Evolutionary conservation across 2,329 filamentous ascomycete species (phyloP).

Genomic region (Tympanopsis confertula): DNA sequence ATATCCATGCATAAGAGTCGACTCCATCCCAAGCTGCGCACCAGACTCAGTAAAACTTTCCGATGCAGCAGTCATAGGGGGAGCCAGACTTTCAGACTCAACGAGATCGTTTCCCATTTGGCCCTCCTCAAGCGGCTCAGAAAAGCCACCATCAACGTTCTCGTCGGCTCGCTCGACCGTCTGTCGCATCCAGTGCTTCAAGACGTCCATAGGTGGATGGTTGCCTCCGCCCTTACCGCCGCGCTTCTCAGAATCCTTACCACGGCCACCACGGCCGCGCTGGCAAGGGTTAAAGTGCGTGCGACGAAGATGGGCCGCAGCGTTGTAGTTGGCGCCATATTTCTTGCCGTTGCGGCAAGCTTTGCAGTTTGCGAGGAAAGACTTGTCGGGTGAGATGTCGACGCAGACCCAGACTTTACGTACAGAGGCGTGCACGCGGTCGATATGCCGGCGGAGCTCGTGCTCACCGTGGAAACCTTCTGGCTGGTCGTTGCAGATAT

Average conservation of each 20-base stretch:
- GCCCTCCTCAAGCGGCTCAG: no score
- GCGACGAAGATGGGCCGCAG: conserved; percentile 53
- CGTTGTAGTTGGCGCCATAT: conserved; percentile 60
- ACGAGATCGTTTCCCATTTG: no score
- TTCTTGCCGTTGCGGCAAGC: conserved; percentile 49
- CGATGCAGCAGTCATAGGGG: no score
- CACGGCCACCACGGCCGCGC: conserved; percentile 32
- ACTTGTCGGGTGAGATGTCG: conserved; percentile 40
- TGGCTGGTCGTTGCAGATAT: conserved; percentile 43
- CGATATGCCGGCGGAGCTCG: conserved; percentile 39
- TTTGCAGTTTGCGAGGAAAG: conserved; percentile 52
- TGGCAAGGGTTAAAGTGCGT: conserved; percentile 55
- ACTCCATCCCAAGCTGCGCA: no score
- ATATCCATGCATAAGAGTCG: no score
- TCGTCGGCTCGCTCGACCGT: conserved; percentile 32
- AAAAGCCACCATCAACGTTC: no score
- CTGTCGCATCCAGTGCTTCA: conserved; percentile 50
- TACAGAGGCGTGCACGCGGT: conserved; percentile 40
- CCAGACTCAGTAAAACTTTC: no score
- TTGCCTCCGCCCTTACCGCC: conserved; percentile 53
- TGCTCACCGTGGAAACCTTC: conserved; percentile 56
- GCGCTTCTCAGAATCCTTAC: conserved; percentile 44
- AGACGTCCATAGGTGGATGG: conserved; percentile 44
- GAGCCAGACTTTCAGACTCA: no score
- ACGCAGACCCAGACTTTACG: conserved; percentile 53